Base-by-base conservation (phyloP, 352 stramenopile genomes). In the Globisporangium megalacanthum region DNA sequence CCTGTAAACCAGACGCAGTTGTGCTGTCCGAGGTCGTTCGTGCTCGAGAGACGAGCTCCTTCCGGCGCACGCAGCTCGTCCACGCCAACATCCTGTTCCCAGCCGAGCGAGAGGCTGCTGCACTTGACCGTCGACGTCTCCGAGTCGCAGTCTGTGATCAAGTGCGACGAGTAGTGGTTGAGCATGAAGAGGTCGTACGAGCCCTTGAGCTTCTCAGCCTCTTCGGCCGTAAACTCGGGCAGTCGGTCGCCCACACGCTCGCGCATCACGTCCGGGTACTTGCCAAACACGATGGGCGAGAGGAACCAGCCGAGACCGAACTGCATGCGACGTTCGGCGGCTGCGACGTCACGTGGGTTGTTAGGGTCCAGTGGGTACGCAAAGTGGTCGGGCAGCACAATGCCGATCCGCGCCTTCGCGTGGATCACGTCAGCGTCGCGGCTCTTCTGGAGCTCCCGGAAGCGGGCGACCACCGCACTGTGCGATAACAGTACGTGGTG, bases 401-500 rank as follows among this genome's bases (percentile, higher is more conserved):
- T 97, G 20, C 93, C 90, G 65, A 99, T 97, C 3, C 82, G 72
- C 20, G 92, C 88, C 39, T 65, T 52, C 25, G 75, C 59, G 37
- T 62, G 42, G 3, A 80, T 58, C n/a, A 68, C 48, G 7, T 25
- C 72, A n/a, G n/a, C n/a, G n/a, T n/a, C n/a, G n/a, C n/a, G n/a
- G 5, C 48, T 53, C 9, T 69, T 49, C 64, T 96, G 92, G 33
- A 97, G 66, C 37, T 69, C 61, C 19, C 89, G 65, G 64, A 97
- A 98, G 7, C 89, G 61, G 45, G 80, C 54, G 13, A 97, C 94
- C 1, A 87, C 91, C 14, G 65, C 53, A 6, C 83, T 89, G 72
- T 99, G 96, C 6, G 90, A 78, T 11, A 97, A 65, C 39, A 99
- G 58, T n/a, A 98, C 73, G 65, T 98, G 69, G 69, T 98, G 95